Percentiles rank a stretch among this genome's conserved stretches.
Evolutionary conservation across 179 eudicot genomes (phyloP).

Genomic region (Spinacia oleracea): DNA sequence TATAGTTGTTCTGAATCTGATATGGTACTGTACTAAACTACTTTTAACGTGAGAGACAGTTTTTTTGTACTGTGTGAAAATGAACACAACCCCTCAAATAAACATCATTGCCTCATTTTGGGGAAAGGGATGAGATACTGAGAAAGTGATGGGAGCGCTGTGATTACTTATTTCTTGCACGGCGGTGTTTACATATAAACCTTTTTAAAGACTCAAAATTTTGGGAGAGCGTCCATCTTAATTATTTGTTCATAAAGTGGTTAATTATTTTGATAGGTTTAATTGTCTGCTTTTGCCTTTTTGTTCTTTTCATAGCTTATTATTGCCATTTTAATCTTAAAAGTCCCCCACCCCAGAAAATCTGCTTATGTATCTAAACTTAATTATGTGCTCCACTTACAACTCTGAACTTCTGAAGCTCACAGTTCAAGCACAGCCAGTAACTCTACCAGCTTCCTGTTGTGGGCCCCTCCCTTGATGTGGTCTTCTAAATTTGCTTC

Average conservation of each 20-base stretch:
- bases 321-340: slow-evolving; percentile 22
- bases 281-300: slow-evolving; percentile 31
- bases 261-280: slow-evolving; percentile 17
- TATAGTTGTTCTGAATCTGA: neutral
- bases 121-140: slow-evolving; percentile 14
- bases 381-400: slow-evolving; percentile 19
- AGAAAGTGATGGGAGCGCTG: slow-evolving; percentile 18
- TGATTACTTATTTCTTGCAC: neutral
- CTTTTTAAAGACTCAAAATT: neutral
- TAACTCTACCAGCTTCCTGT: neutral
- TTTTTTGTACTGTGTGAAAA: neutral
- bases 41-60: neutral
- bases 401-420: neutral
- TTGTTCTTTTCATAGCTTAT: slow-evolving; percentile 37
- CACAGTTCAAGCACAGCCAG: neutral
- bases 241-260: neutral
- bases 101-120: slow-evolving; percentile 30
- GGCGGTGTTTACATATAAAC: neutral
- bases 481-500: slow-evolving; percentile 2
- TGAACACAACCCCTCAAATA: slow-evolving; percentile 9
- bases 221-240: slow-evolving; percentile 9
- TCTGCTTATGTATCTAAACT: slow-evolving; percentile 22
- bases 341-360: slow-evolving; percentile 23
- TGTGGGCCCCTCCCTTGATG: slow-evolving; percentile 15
- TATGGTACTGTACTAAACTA: neutral